These are phyloP conservation scores for Penicillium palitans DNA, from an alignment of 2,329 filamentous ascomycete species.

Conservation along the genomic window DNA sequence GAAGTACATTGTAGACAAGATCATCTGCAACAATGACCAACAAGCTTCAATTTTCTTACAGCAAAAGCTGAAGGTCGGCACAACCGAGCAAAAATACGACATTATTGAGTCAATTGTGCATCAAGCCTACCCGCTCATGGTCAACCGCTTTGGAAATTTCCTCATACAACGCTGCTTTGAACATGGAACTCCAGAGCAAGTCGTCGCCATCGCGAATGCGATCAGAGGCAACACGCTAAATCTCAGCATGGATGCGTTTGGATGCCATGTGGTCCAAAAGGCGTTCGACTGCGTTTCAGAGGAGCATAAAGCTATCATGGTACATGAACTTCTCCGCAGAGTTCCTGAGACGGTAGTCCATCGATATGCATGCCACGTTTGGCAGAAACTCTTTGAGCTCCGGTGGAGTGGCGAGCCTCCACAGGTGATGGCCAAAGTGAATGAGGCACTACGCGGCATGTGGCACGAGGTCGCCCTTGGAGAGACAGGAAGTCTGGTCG, in stretches of 20 bases:
- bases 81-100: conserved; percentile 91
- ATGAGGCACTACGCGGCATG: conserved; percentile 91
- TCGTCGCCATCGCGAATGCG: conserved; percentile 89
- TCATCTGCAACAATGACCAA: conserved; percentile 98
- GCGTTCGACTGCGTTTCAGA: conserved; percentile 97
- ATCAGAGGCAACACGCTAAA: conserved; percentile 92
- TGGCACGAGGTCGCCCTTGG: conserved; percentile 98
- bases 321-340: conserved; percentile 90
- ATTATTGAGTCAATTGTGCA: conserved; percentile 96
- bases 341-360: conserved; percentile 98
- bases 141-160: conserved; percentile 98
- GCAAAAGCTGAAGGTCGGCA: conserved; percentile 97
- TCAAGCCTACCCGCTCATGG: conserved; percentile 93
- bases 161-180: conserved; percentile 98
- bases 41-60: conserved; percentile 98
- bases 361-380: conserved; percentile 97
- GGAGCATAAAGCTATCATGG: conserved; percentile 97
- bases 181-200: conserved; percentile 90
- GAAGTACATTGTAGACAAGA: conserved; percentile 99
- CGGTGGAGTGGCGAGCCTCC: conserved; percentile 93
- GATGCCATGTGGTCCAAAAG: conserved; percentile 97
- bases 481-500: conserved; percentile 95
- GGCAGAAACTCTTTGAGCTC: conserved; percentile 98
- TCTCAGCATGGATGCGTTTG: conserved; percentile 97
- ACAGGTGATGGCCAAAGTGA: conserved; percentile 98